These are phyloP conservation scores for Sclerospora graminicola DNA, from an alignment of 352 stramenopile genomes.

Conservation along the genomic window DNA sequence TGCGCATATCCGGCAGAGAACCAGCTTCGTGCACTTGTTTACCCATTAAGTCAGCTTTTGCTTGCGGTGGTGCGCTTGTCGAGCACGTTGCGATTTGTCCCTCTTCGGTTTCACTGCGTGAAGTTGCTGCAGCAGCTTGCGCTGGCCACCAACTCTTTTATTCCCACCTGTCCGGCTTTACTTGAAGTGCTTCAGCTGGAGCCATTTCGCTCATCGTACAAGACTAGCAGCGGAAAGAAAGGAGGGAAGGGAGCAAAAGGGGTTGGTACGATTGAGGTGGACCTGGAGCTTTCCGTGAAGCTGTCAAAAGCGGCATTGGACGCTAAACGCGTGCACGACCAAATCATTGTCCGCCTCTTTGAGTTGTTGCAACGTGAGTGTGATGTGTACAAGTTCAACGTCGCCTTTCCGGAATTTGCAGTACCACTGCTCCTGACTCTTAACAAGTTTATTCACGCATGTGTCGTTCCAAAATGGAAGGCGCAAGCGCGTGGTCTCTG, in stretches of 20 bases:
- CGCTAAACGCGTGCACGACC: constrained; percentile 81
- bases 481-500: constrained; percentile 47
- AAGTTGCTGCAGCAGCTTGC: constrained; percentile 94
- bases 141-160: constrained; percentile 90
- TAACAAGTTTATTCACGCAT: constrained; percentile 84
- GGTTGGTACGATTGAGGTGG: constrained; percentile 36
- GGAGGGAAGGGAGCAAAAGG: constrained; percentile 11
- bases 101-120: constrained; percentile 95
- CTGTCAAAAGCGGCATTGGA: constrained; percentile 86
- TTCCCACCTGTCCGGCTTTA: constrained; percentile 90
- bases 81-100: constrained; percentile 76
- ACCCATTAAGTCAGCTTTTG: constrained; percentile 90
- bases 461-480: constrained; percentile 68
- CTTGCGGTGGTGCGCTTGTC: constrained; percentile 68
- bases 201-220: constrained; percentile 84
- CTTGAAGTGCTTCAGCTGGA: constrained; percentile 91
- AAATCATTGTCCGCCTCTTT: constrained; percentile 88
- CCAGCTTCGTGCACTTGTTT: constrained; percentile 90
- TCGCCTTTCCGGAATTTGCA: constrained; percentile 92
- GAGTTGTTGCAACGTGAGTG: constrained; percentile 91
- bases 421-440: constrained; percentile 83
- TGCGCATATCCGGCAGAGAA: constrained; percentile 75
- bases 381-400: constrained; percentile 93
- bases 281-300: constrained; percentile 84
- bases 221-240: constrained; percentile 35